Evolutionary conservation across 2,329 filamentous ascomycete genomes (phyloP), one percentile per base, ranked within the genome.

Genomic region (Rhynchosporium graminicola): DNA sequence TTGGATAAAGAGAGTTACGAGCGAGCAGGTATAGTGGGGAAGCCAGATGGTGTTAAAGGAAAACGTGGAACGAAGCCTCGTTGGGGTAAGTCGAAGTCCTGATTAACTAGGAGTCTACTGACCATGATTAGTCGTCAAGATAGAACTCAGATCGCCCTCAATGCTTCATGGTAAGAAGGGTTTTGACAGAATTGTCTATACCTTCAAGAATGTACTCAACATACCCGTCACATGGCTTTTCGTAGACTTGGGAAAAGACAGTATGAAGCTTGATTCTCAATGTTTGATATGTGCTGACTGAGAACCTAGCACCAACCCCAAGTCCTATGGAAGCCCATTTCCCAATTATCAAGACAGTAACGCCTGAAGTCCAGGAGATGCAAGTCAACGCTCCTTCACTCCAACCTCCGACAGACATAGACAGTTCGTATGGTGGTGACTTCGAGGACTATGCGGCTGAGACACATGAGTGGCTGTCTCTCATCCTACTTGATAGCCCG

Each of bases 1-100:
- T 80, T 98, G 31, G 89, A 92, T 66, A 92, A 88, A 68, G 87
- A 92, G 59, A 87, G 85, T 0, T 97, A 93, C 75, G 92, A 98
- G 75, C 83, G 88, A 54, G 87, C 89, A 52, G 95, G 95, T 0
- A 80, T 99, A 0, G 84, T 87, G 0, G 94, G 94, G 0, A 87
- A 86, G 66, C 83, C 89, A 20, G 78, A 85, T 61, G 83, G 83
- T 2, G 76, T 77, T 48, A 87, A 86, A 67, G 84, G 84, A 6
- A 80, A 79, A 63, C 79, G 85, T 26, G 81, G 82, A 1, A 72
- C 83, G 52, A 92, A 89, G 72, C 84, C 87, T 59, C 82, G 91
- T 76, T 98, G 90, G 82, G 74, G 91, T 95, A 81, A 58, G 82
- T 74, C 40, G 15, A 42, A 8, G 10, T 15, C 46, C 29, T 15